Evolutionary conservation across 2,329 filamentous ascomycete genomes (phyloP).

Genomic region (Exophiala dermatitidis): DNA sequence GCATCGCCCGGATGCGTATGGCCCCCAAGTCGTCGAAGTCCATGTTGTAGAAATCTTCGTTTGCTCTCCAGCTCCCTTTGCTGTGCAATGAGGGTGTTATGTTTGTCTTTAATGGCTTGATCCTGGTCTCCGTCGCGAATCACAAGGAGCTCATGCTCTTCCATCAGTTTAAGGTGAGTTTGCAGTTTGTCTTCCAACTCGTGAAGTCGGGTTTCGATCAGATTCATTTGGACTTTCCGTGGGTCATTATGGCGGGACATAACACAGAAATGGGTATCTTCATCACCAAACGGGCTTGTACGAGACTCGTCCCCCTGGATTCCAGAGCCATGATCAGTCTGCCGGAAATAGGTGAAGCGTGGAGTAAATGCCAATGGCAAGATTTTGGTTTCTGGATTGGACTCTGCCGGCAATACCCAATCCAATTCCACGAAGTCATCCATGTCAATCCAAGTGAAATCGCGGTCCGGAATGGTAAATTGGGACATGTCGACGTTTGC

Average conservation of each 20-base stretch:
- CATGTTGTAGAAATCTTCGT: constrained; percentile 51
- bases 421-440: constrained; percentile 98
- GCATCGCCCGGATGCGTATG: constrained; percentile 44
- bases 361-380: constrained; percentile 85
- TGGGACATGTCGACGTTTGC: constrained; percentile 61
- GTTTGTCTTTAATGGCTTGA: constrained; percentile 36
- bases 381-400: constrained; percentile 89
- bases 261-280: constrained; percentile 88
- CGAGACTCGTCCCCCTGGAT: constrained; percentile 74
- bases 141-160: constrained; percentile 63
- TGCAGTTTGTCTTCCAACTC: constrained; percentile 72
- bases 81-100: constrained; percentile 49
- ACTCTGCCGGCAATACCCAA: constrained; percentile 85
- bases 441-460: constrained; percentile 97
- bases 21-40: constrained; percentile 52
- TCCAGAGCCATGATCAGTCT: constrained; percentile 81
- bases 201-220: constrained; percentile 73
- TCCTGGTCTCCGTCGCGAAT: constrained; percentile 50
- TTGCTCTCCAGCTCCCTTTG: constrained; percentile 51
- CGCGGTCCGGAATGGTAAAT: constrained; percentile 92
- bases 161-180: constrained; percentile 63
- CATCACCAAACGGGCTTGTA: constrained; percentile 83
- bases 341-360: constrained; percentile 93
- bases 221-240: constrained; percentile 73
- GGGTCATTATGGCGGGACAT: constrained; percentile 90